Percentiles rank a stretch among this genome's conserved stretches.
These are phyloP conservation scores for Monosporascus sp. DNA, from an alignment of 2,329 filamentous ascomycete genomes.

Conservation along the genomic window DNA sequence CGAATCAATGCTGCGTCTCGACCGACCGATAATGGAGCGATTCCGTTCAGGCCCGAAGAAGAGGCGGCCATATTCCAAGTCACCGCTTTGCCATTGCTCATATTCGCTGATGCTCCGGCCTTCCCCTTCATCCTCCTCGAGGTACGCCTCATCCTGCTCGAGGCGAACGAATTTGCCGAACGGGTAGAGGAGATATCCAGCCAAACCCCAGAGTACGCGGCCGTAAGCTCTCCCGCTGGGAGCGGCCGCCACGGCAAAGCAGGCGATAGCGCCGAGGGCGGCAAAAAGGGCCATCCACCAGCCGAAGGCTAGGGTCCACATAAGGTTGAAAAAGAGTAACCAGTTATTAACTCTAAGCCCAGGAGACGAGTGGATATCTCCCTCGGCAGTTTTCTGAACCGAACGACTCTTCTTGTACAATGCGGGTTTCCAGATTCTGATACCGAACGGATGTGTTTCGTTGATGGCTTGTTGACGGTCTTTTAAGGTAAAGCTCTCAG, in stretches of 20 bases:
- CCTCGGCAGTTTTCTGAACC: conserved; percentile 92
- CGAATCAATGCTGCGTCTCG: conserved; percentile 85
- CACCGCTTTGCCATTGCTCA: conserved; percentile 97
- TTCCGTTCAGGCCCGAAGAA: conserved; percentile 82
- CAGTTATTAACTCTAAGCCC: conserved; percentile 80
- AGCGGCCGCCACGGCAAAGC: conserved; percentile 73
- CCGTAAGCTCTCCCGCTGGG: conserved; percentile 84
- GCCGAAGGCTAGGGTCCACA: conserved; percentile 89
- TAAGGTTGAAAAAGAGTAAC: conserved; percentile 80
- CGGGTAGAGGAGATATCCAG: conserved; percentile 86
- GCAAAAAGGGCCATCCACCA: conserved; percentile 90
- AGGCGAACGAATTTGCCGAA: conserved; percentile 95
- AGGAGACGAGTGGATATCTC: conserved; percentile 92
- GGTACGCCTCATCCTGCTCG: conserved; percentile 88
- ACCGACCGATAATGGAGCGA: conserved; percentile 78
- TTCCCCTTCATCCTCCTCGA: conserved; percentile 91
- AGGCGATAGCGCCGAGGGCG: conserved; percentile 68
- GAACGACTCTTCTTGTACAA: conserved; percentile 97
- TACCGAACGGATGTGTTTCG: conserved; percentile 96
- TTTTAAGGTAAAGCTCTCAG: conserved; percentile 96
- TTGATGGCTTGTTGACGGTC: conserved; percentile 98
- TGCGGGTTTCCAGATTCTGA: conserved; percentile 97
- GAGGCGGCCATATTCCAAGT: conserved; percentile 88
- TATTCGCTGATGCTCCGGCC: conserved; percentile 97
- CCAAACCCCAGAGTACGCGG: conserved; percentile 74